Conservation (phyloP, 305 asterid genomes). For the Stenogyne calaminthoides region DNA sequence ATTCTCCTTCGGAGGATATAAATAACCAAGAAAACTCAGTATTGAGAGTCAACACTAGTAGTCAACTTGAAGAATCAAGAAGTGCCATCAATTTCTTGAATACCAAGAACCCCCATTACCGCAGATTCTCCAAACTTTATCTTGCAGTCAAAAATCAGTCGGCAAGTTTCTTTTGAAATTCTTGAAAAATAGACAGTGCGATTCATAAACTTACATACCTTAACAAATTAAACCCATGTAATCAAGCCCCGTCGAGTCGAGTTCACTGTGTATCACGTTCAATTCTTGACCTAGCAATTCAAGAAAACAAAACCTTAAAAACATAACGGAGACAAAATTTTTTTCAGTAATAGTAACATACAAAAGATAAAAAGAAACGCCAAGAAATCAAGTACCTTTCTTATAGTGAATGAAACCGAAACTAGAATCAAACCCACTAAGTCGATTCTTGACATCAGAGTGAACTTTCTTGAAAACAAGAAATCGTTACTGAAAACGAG, state of each 20-base stretch:
- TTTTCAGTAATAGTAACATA: no score
- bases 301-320: no score
- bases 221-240: conserved; percentile 23
- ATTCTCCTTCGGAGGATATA: neutral
- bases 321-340: no score
- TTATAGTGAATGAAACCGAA: neutral
- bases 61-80: no score
- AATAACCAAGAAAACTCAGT: neutral
- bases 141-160: neutral
- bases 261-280: no score
- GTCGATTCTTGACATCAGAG: conserved; percentile 25
- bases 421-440: neutral
- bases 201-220: conserved; percentile 11
- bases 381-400: no score
- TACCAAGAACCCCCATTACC: no score
- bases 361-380: no score
- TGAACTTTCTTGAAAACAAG: conserved; percentile 14
- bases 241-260: conserved; percentile 6
- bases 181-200: neutral
- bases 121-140: neutral
- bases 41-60: no score
- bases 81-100: no score
- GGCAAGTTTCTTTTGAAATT: neutral
- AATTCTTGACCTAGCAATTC: no score
- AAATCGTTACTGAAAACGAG: neutral